A percentile compares a stretch with the other conserved stretches of the same genome.
phyloP scores from a whole-genome alignment of 305 asterid genomes.

The Fraxinus albicans region DNA sequence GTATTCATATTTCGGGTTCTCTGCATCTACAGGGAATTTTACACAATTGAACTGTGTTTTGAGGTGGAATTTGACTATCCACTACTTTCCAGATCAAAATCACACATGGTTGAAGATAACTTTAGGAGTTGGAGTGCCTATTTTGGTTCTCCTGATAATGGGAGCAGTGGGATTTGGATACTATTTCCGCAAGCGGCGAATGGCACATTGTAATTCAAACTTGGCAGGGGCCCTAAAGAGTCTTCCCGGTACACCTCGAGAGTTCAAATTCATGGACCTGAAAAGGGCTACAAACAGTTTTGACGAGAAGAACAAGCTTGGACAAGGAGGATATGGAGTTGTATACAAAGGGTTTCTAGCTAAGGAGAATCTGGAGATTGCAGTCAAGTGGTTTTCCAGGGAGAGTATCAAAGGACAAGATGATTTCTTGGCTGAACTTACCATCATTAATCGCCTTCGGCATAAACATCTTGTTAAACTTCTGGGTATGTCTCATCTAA shows the following conservation, averaged over 20 bases:
- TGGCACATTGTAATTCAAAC: conserved; percentile 31
- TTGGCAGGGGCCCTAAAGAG: conserved; percentile 64
- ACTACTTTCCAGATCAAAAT: conserved; percentile 37
- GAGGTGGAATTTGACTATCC: conserved; percentile 79
- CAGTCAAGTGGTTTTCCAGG: conserved; percentile 84
- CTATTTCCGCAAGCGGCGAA: conserved; percentile 33
- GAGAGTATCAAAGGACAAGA: conserved; percentile 76
- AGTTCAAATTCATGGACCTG: conserved; percentile 66
- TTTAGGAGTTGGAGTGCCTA: conserved; percentile 54
- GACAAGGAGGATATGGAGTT: conserved; percentile 89
- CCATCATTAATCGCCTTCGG: conserved; percentile 86
- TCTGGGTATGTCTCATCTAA: conserved; percentile 52
- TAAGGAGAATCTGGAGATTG: conserved; percentile 63
- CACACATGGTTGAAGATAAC: conserved; percentile 22
- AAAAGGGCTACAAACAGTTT: conserved; percentile 79
- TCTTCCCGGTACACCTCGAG: conserved; percentile 82
- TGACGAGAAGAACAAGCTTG: conserved; percentile 72
- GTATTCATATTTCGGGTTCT: conserved; percentile 75
- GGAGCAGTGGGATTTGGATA: conserved; percentile 39
- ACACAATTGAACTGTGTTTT: conserved; percentile 62
- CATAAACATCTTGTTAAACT: conserved; percentile 85
- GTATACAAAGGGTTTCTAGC: conserved; percentile 64
- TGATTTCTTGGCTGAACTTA: conserved; percentile 94
- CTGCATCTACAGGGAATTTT: conserved; percentile 73
- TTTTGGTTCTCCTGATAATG: conserved; percentile 33